phyloP scores from a whole-genome alignment of 768 basidiomycete genomes.

The Coprinopsis marcescibilis region DNA sequence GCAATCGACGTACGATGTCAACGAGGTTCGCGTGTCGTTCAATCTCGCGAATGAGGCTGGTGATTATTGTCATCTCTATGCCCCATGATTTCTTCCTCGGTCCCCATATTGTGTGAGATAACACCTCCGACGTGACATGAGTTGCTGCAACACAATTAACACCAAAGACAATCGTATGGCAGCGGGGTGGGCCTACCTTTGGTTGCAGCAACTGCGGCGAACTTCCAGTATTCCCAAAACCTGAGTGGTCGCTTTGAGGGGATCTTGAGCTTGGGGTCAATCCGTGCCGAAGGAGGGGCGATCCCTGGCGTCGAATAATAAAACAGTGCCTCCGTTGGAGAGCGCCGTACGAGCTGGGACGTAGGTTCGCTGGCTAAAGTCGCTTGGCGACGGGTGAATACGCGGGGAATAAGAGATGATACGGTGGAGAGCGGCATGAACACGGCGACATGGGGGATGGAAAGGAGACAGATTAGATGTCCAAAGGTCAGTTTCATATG shows the following conservation, averaged over 20 bases:
- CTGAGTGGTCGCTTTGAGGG: conserved; percentile 49
- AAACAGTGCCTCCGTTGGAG: conserved; percentile 29
- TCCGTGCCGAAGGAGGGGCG: conserved; percentile 67
- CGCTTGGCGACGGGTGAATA: conserved; percentile 9
- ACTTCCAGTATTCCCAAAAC: conserved; percentile 69
- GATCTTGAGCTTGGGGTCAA: conserved; percentile 62
- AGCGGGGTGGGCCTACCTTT: conserved; percentile 46
- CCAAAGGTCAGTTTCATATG: conserved; percentile 4
- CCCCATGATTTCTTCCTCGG: conserved; percentile 91
- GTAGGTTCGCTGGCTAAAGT: conserved; percentile 9
- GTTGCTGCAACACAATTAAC: conserved; percentile 25
- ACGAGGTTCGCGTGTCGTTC: conserved; percentile 77
- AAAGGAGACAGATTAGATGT: conserved; percentile 8
- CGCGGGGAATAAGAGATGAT: conserved; percentile 12
- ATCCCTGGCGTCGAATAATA: conserved; percentile 67
- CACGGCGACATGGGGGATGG: conserved; percentile 6
- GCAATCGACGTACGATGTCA: conserved; percentile 59
- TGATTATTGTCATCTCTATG: conserved; percentile 86
- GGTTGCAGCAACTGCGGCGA: conserved; percentile 55
- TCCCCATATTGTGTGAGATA: conserved; percentile 78
- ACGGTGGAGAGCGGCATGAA: conserved; percentile 12
- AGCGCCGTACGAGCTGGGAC: conserved; percentile 20
- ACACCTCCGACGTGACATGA: conserved; percentile 57
- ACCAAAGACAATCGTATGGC: conserved; percentile 6
- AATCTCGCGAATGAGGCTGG: conserved; percentile 80